A percentile compares a stretch with the other conserved stretches of the same genome.
phyloP scores from a whole-genome alignment of 495 filamentous ascomycete genomes.

The Aspergillus nanangensis region DNA sequence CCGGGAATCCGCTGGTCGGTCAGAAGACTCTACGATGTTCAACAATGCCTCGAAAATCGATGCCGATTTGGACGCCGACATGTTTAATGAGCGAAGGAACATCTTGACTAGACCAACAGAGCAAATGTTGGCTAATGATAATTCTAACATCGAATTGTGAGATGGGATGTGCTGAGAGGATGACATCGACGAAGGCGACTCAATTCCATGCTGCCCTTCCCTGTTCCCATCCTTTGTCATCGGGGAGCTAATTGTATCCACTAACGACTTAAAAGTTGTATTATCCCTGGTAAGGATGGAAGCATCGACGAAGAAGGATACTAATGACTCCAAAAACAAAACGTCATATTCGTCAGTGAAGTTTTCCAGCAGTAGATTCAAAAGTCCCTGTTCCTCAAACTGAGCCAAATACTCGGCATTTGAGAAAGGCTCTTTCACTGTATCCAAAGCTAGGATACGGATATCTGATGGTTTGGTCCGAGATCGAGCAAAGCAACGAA shows the following conservation, averaged over 20 bases:
- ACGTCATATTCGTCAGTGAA: slow-evolving; percentile 45
- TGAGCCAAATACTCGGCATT: slow-evolving; percentile 37
- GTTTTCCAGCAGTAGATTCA: slow-evolving; percentile 36
- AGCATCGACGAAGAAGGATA: slow-evolving; percentile 38
- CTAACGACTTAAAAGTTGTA: slow-evolving; percentile 27
- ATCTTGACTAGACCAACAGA: slow-evolving; percentile 39
- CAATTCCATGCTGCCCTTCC: slow-evolving; percentile 13
- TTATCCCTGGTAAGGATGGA: slow-evolving; percentile 27
- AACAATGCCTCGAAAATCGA: slow-evolving; percentile 35
- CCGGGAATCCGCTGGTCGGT: slow-evolving; percentile 58
- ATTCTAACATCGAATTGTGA: slow-evolving; percentile 27
- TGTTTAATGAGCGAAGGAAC: slow-evolving; percentile 39
- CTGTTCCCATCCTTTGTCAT: slow-evolving; percentile 35
- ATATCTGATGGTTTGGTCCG: slow-evolving; percentile 58
- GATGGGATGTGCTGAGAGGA: slow-evolving; percentile 29
- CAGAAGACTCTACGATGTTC: slow-evolving; percentile 33
- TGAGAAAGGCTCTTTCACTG: slow-evolving; percentile 61
- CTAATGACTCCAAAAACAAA: slow-evolving; percentile 45
- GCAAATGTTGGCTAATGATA: slow-evolving; percentile 39
- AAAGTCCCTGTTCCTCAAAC: slow-evolving; percentile 31
- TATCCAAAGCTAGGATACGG: slow-evolving; percentile 62
- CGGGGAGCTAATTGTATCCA: slow-evolving; percentile 30
- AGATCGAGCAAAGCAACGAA: slow-evolving; percentile 63
- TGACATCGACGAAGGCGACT: slow-evolving; percentile 10
- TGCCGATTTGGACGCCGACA: slow-evolving; percentile 33